Evolutionary conservation across 2,329 filamentous ascomycete genomes (phyloP).

Genomic region (Paecilomyces dactylethromorphus): DNA sequence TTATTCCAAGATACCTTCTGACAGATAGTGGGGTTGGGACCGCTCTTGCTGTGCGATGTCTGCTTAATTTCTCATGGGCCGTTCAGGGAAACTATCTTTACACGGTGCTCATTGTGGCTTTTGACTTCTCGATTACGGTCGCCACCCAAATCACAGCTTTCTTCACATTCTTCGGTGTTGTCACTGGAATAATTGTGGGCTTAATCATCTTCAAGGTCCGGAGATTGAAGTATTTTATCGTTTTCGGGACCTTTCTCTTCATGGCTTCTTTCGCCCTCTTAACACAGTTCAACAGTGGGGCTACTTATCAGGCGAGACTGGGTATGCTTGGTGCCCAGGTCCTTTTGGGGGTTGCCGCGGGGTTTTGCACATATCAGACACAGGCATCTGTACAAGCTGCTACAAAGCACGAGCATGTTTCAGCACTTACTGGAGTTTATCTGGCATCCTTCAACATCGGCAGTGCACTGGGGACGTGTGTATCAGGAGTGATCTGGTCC

Average conservation of each 20-base stretch:
- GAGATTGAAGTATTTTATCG: conserved; percentile 58
- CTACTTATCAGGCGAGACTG: conserved; percentile 36
- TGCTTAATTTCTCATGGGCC: conserved; percentile 52
- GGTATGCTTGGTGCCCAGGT: conserved; percentile 59
- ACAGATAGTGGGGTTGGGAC: conserved; percentile 61
- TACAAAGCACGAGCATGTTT: conserved; percentile 44
- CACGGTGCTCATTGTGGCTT: conserved; percentile 56
- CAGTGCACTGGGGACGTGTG: conserved; percentile 53
- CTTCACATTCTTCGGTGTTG: conserved; percentile 53
- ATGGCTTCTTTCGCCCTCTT: conserved; percentile 60
- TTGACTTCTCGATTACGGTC: conserved; percentile 50
- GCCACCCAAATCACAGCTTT: conserved; percentile 56
- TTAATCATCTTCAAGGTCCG: conserved; percentile 52
- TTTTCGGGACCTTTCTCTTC: conserved; percentile 54
- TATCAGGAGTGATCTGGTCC: conserved; percentile 58
- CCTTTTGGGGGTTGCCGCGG: conserved; percentile 55
- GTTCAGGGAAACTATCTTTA: conserved; percentile 60
- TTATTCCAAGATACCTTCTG: conserved; percentile 34
- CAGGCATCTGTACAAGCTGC: conserved; percentile 47
- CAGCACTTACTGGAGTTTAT: conserved; percentile 58
- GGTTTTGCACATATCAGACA: conserved; percentile 52
- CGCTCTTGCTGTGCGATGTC: conserved; percentile 52
- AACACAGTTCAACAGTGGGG: conserved; percentile 55
- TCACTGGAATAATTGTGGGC: conserved; percentile 52
- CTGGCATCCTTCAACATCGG: conserved; percentile 59